Conservation (phyloP, 1,139 yeast species). For the Geotrichum klebahnii region DNA sequence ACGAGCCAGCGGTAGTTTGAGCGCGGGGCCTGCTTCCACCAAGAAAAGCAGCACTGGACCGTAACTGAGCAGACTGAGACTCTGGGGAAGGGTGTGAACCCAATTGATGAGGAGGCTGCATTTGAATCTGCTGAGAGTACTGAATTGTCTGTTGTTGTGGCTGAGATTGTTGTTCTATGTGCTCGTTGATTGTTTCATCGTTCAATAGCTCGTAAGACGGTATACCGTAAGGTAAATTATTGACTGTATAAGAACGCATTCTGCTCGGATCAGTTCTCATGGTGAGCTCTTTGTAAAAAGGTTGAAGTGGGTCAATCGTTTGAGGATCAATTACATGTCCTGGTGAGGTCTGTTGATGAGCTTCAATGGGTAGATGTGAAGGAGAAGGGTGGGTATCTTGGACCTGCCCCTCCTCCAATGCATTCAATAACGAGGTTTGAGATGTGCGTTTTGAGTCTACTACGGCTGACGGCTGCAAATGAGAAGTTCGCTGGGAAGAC, state of each 20-base stretch:
- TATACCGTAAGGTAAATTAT: conserved; percentile 32
- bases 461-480: conserved; percentile 18
- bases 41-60: conserved; percentile 17
- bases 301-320: conserved; percentile 35
- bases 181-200: conserved; percentile 13
- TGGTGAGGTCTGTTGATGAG: conserved; percentile 9
- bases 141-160: conserved; percentile 26
- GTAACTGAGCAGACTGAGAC: conserved; percentile 17
- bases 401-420: conserved; percentile 16
- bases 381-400: conserved; percentile 22
- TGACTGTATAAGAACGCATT: conserved; percentile 42
- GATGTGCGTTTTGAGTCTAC: conserved; percentile 23
- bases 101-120: conserved; percentile 13
- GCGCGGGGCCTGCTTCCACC: conserved; percentile 27
- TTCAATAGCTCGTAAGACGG: conserved; percentile 25
- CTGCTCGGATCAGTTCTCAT: conserved; percentile 39
- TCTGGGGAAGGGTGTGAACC: conserved; percentile 15
- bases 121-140: conserved; percentile 20
- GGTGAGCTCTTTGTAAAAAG: conserved; percentile 36
- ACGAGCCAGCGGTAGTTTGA: conserved; percentile 28
- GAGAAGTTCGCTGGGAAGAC: conserved; percentile 27
- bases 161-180: conserved; percentile 22
- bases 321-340: conserved; percentile 6
- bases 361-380: conserved; percentile 13
- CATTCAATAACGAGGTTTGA: conserved; percentile 22